Base-by-base conservation (phyloP, 225 moss, liverwort and hornwort genomes). In the Physcomitrium patens region DNA sequence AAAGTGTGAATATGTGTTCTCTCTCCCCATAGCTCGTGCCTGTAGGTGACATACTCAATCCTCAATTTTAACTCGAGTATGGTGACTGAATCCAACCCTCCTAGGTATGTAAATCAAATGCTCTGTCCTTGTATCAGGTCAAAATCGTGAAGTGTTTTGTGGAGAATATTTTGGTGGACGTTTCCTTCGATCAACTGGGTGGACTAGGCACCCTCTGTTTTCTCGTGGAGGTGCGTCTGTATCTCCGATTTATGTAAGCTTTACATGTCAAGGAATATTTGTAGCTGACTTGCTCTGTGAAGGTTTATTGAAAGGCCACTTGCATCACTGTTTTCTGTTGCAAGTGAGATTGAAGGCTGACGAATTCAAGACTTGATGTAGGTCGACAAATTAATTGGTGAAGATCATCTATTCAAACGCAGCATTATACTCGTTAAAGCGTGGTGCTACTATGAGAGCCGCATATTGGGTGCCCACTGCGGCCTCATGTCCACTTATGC, bases 381-480 rank as follows among this genome's bases (percentile, higher is more conserved):
- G 95, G 90, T 93, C 57, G 93, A 96, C 84, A 80, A 82, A 55
- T 63, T 80, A 70, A 90, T 96, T 60, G 90, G 78, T 58, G 75
- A 85, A 14, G 74, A 90, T 71, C 91, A 93, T 80, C 70, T 96
- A 43, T 96, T 93, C 80, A 93, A 96, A 79, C 84, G 91, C 69
- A 93, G 90, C 78, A 87, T 93, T 41, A 93, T 96, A 50, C 88
- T 96, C 26, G 86, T 93, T 9, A 96, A 93, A 75, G 95, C 93
- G 20, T 96, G 93, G 93, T 96, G 95, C 57, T 96, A 84, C 57
- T 96, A 96, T 71, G 95, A 96, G 57, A 87, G 89, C 77, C 61
- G 79, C n/a, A 79, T 93, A 23, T 74, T 96, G 74, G 93, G 91
- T 28, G 91, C 93, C 67, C 80, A 93, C 69, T 76, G 84, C 86